These are phyloP conservation scores for Boeremia exigua DNA, from an alignment of 2,329 filamentous ascomycete species.

Conservation along the genomic window DNA sequence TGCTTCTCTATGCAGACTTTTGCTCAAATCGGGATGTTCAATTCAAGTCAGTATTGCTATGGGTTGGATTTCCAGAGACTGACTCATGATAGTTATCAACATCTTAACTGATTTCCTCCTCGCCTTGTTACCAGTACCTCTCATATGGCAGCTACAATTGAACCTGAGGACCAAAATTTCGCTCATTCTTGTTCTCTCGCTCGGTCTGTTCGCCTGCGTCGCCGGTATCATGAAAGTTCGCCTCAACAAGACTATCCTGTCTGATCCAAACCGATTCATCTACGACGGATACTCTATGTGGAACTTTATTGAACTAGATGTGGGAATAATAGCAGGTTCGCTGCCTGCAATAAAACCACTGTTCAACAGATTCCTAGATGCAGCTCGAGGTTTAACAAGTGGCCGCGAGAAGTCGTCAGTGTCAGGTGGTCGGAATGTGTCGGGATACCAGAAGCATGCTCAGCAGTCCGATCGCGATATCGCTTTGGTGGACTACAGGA, in stretches of 20 bases:
- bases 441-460: not conserved
- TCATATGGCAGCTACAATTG: constrained; percentile 52
- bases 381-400: constrained; percentile 4
- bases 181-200: constrained; percentile 41
- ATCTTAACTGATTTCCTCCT: constrained; percentile 50
- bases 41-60: constrained; percentile 23
- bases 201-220: constrained; percentile 50
- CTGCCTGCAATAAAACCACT: constrained; percentile 50
- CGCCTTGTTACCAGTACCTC: constrained; percentile 50
- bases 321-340: constrained; percentile 51
- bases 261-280: constrained; percentile 45
- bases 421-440: not conserved
- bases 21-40: constrained; percentile 54
- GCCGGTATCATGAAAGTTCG: constrained; percentile 52
- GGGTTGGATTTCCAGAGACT: not conserved
- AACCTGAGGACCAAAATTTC: constrained; percentile 50
- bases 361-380: constrained; percentile 33
- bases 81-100: constrained; percentile 37
- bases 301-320: constrained; percentile 53
- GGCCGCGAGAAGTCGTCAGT: not conserved
- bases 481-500: not conserved
- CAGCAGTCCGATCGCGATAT: not conserved
- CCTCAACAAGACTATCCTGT: constrained; percentile 45
- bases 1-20: constrained; percentile 53
- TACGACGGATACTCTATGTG: constrained; percentile 52